Conservation (phyloP, 2,329 filamentous ascomycete genomes). For the Penicillium sumatraense region DNA sequence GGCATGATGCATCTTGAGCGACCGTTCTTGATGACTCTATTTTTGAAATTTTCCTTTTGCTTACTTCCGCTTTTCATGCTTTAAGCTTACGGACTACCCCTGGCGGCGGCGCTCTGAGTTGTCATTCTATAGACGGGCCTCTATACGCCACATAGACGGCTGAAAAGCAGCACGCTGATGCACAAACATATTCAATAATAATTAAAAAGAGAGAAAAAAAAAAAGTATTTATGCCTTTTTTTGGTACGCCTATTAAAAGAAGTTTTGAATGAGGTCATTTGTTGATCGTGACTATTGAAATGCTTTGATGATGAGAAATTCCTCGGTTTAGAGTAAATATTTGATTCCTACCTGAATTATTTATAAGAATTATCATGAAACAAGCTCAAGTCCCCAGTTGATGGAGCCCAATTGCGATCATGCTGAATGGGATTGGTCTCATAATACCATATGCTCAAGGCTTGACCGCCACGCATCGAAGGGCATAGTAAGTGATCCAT, state of each 20-base stretch:
- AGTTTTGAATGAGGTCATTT: too few species aligned
- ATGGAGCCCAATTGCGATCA: too few species aligned
- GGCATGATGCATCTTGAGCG: slow-evolving; percentile 18
- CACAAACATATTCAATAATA: slow-evolving; percentile 2
- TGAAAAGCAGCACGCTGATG: slow-evolving; percentile 10
- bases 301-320: too few species aligned
- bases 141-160: slow-evolving; percentile 13
- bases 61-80: slow-evolving; percentile 8
- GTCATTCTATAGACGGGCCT: slow-evolving; percentile 19
- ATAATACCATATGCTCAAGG: too few species aligned
- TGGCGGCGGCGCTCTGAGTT: slow-evolving; percentile 20
- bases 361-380: too few species aligned
- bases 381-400: too few species aligned
- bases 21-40: slow-evolving; percentile 2
- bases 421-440: too few species aligned
- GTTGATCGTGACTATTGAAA: too few species aligned
- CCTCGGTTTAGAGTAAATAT: too few species aligned
- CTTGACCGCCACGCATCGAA: slow-evolving; percentile 13
- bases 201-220: neutral
- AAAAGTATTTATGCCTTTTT: neutral
- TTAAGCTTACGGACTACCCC: slow-evolving; percentile 23
- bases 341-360: too few species aligned
- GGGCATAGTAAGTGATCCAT: slow-evolving; percentile 1
- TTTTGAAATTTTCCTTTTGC: slow-evolving; percentile 1
- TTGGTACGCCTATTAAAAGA: too few species aligned